Evolutionary conservation across 2,329 filamentous ascomycete genomes (phyloP).

Genomic region (Xylariaceae sp.): DNA sequence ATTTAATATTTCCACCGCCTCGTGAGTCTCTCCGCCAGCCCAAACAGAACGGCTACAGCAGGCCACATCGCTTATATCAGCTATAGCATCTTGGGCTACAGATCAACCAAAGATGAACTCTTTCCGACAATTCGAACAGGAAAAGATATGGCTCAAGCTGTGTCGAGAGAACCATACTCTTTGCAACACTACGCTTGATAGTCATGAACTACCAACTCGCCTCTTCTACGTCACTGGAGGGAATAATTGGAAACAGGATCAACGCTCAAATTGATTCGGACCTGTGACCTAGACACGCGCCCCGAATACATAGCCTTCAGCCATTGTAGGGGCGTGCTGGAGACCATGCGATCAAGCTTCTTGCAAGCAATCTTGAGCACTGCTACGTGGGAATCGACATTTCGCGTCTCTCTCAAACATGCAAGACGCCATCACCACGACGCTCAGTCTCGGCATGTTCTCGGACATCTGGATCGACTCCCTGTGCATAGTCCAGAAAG

Average conservation of each 20-base stretch:
- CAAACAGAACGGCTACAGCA: too few relatives aligned
- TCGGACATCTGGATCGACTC: too few relatives aligned
- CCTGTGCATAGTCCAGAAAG: too few relatives aligned
- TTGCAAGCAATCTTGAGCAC: background rate
- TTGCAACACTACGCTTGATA: background rate
- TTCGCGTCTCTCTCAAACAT: background rate
- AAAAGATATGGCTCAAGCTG: constrained; percentile 2
- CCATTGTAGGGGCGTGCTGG: constrained; percentile 5
- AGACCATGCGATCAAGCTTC: constrained; percentile 3
- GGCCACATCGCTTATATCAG: too few relatives aligned
- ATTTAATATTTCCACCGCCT: too few relatives aligned
- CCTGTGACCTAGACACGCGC: background rate
- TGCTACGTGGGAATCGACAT: background rate
- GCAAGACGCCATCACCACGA: too few relatives aligned
- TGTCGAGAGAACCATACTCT: constrained; percentile 1
- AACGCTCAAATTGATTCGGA: background rate
- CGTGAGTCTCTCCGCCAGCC: too few relatives aligned
- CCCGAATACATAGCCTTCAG: constrained; percentile 7
- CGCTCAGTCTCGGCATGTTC: too few relatives aligned
- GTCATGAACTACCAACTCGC: too few relatives aligned
- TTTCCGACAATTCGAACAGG: background rate
- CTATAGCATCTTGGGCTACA: background rate
- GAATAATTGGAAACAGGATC: too few relatives aligned
- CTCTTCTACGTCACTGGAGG: too few relatives aligned
- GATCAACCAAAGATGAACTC: background rate